Base-by-base conservation (phyloP, 352 stramenopile species). In the Discostella stelligera region DNA sequence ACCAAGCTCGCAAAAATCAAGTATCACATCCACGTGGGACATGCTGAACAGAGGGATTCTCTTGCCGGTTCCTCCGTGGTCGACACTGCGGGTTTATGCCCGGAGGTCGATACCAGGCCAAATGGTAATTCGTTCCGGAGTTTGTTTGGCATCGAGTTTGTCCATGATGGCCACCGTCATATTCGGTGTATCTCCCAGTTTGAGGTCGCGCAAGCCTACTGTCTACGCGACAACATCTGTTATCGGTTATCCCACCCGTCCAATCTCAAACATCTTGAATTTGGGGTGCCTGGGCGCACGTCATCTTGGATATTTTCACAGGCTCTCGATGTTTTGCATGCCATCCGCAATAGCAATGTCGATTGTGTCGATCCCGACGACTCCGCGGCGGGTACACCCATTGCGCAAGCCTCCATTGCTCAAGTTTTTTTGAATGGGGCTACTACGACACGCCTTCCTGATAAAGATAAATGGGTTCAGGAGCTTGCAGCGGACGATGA, bases 111-210 rank as follows among this genome's bases (percentile, higher is more conserved):
- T 32, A 32, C 3, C 23, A 20, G 16, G 53, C 44, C 2, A 13
- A 48, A 27, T 25, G 9, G 3, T 9, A 79, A 79, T 50, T 27
- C 69, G 0, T 79, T 79, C 25, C 9, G 13, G 0, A 3, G 32
- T 39, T 6, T 27, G 13, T 79, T 79, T 49, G 71, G 71, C 4
- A 68, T 79, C 20, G 71, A 79, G 27, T 65, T 46, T 53, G 46
- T 11, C 0, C 20, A 20, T 0, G 23, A 64, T 0, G 23, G 41
- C 2, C 13, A 54, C 11, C 16, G 1, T 9, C 25, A 50, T 16
- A 37, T 79, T 37, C 52, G 56, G 0, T 32, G 41, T 3, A 69
- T 79, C 18, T 79, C 71, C 2, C 56, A 11, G 13, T 79, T 59
- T 18, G 63, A 79, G 48, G 30, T 66, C 44, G 62, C 49, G 0